These are phyloP conservation scores for Phaeosphaeriaceae sp. DNA, from an alignment of 2,329 filamentous ascomycete genomes.

Conservation along the genomic window DNA sequence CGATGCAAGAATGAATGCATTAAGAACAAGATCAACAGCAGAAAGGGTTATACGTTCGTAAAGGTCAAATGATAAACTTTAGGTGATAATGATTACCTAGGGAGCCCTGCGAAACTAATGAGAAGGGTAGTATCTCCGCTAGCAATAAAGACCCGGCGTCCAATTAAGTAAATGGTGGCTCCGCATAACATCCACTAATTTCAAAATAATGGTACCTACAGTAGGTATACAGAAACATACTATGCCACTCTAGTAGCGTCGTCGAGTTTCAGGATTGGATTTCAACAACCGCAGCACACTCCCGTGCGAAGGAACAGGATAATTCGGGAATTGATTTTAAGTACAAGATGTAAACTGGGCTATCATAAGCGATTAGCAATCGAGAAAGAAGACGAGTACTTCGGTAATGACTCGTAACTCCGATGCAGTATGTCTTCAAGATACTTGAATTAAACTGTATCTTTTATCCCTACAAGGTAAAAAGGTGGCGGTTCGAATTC, in stretches of 20 bases:
- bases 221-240: constrained; percentile 49
- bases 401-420: constrained; percentile 18
- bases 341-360: no score
- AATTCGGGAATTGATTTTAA: constrained; percentile 51
- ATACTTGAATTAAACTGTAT: constrained; percentile 50
- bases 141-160: constrained; percentile 56
- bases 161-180: constrained; percentile 57
- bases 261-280: constrained; percentile 47
- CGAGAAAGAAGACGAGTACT: no score
- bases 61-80: constrained; percentile 51
- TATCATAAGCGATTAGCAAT: no score
- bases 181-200: constrained; percentile 47
- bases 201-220: constrained; percentile 52
- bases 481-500: no score
- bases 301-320: constrained; percentile 43
- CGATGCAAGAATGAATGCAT: constrained; percentile 21
- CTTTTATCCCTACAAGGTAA: constrained; percentile 42
- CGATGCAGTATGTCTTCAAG: constrained; percentile 52
- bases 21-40: constrained; percentile 19
- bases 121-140: constrained; percentile 52
- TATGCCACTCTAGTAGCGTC: constrained; percentile 41
- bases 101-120: constrained; percentile 47
- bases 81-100: not conserved
- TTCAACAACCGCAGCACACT: constrained; percentile 39
- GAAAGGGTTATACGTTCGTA: constrained; percentile 40